These are phyloP conservation scores for Botrytis cinerea DNA, from an alignment of 2,329 filamentous ascomycete genomes.

Conservation along the genomic window DNA sequence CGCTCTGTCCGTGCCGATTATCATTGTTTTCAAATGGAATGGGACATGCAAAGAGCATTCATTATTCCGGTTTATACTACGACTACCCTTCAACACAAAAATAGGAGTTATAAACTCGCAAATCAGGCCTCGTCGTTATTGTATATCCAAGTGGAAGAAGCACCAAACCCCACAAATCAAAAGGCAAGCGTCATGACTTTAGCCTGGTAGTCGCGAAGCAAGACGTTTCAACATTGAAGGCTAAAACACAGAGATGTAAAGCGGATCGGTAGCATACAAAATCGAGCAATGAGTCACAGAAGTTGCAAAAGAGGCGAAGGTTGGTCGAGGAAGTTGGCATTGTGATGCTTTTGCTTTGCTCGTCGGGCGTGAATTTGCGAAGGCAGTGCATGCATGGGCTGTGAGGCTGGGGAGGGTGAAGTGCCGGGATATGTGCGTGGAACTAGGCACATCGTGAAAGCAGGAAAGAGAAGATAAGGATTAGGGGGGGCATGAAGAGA, in stretches of 20 bases:
- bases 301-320: too few species aligned
- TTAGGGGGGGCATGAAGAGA: background rate
- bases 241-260: background rate
- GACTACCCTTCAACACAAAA: background rate
- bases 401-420: slow-evolving; percentile 3
- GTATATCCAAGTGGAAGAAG: background rate
- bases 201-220: background rate
- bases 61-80: background rate
- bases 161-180: background rate
- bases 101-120: background rate
- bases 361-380: background rate
- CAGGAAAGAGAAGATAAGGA: background rate
- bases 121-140: background rate
- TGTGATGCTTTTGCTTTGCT: background rate
- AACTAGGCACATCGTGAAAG: background rate
- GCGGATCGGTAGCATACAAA: background rate
- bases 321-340: background rate
- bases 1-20: background rate
- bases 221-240: background rate
- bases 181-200: background rate
- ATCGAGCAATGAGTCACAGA: background rate
- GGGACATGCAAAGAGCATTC: background rate
- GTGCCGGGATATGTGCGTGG: background rate
- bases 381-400: slow-evolving; percentile 4
- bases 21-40: background rate